These are phyloP conservation scores for Solanum hybrid DNA, from an alignment of 305 asterid species.

Conservation along the genomic window DNA sequence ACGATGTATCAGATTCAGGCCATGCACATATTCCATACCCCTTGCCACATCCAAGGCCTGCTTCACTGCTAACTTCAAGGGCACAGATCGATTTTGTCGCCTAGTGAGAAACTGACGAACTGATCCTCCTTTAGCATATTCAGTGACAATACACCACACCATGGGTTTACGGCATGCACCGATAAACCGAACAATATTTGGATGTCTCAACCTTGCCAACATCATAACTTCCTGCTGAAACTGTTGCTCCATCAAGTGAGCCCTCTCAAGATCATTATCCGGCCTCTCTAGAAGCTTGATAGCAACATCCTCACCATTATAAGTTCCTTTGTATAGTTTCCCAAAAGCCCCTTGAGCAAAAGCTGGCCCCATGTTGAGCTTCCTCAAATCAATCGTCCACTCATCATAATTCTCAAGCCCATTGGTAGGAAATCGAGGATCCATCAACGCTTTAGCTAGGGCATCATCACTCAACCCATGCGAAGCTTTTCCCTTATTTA, in stretches of 20 bases:
- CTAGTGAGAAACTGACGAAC: constrained; percentile 85
- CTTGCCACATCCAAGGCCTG: constrained; percentile 98
- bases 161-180: constrained; percentile 96
- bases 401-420: constrained; percentile 92
- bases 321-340: constrained; percentile 81
- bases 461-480: constrained; percentile 88
- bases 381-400: constrained; percentile 91
- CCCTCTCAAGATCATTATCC: constrained; percentile 71
- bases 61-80: constrained; percentile 87
- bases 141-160: constrained; percentile 98
- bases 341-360: constrained; percentile 99
- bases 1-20: constrained; percentile 73
- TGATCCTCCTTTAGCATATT: constrained; percentile 97
- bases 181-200: constrained; percentile 86
- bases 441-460: constrained; percentile 83
- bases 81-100: constrained; percentile 84
- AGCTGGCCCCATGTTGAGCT: constrained; percentile 92
- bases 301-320: constrained; percentile 90
- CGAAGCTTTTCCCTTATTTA: constrained; percentile 52
- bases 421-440: constrained; percentile 69
- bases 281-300: constrained; percentile 94
- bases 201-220: constrained; percentile 83
- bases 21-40: constrained; percentile 96
- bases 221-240: constrained; percentile 97
- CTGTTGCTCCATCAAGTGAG: constrained; percentile 89